phyloP scores from a whole-genome alignment of 2,329 filamentous ascomycete species.

The Aspergillus thermomutatus region DNA sequence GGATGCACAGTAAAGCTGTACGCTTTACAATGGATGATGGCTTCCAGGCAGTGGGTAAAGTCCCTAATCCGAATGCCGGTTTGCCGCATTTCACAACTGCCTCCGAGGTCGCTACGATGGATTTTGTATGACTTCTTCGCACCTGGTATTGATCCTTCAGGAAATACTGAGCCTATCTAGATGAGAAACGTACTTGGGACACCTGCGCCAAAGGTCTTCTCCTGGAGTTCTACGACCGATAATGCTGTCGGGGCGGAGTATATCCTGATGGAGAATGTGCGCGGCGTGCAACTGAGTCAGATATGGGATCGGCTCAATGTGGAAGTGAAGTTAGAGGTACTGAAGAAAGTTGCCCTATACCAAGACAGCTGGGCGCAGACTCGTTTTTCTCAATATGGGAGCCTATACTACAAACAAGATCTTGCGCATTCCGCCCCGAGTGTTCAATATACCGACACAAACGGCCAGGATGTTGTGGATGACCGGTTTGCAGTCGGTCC shows the following conservation, averaged over 20 bases:
- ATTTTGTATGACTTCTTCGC: background rate
- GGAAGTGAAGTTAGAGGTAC: background rate
- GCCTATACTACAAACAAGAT: conserved; percentile 1
- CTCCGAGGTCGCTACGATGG: conserved; percentile 2
- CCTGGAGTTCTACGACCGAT: background rate
- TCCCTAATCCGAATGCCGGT: conserved; percentile 4
- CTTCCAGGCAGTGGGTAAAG: background rate
- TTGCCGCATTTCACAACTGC: background rate
- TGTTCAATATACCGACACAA: background rate
- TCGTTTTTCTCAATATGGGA: background rate
- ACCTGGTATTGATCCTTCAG: background rate
- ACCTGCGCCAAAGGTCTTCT: background rate
- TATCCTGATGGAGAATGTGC: conserved; percentile 1
- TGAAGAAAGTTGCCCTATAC: background rate
- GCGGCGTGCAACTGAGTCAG: conserved; percentile 1
- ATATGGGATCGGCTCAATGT: background rate
- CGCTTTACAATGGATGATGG: conserved; percentile 3
- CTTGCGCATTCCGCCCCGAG: background rate
- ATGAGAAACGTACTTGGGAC: background rate
- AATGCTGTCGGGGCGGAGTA: conserved; percentile 2
- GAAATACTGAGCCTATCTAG: background rate
- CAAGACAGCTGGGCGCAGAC: background rate
- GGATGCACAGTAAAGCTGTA: conserved; percentile 2
- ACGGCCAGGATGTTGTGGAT: background rate
- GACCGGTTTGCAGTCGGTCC: conserved; percentile 35